Evolutionary conservation across 768 basidiomycete genomes (phyloP), one percentile per base, ranked within the genome.

Genomic region (Podaxis carcinomalis): DNA sequence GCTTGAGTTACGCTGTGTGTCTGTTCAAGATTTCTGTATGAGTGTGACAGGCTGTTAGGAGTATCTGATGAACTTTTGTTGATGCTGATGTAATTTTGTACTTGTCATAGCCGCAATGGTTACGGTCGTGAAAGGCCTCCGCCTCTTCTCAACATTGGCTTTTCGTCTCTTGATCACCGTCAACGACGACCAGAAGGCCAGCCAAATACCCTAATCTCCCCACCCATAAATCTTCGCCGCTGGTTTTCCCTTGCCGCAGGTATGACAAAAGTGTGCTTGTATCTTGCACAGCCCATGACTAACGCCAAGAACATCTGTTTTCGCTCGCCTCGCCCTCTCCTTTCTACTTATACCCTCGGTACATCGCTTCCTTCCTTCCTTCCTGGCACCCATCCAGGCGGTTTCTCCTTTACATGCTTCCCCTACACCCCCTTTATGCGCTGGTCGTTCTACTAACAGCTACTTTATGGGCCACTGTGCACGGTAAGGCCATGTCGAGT

Each of bases 361-460:
- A 57, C 51, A 14, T 53, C 59, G 42, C 27, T 56, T 44, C 39
- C 56, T 49, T 53, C 25, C 53, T 55, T 46, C 37, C 21, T 39
- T 35, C 57, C 62, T 35, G 53, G 52, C 56, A 53, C 57, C 49
- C 64, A 60, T 56, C 55, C 64, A 73, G 72, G 72, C 71, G 69
- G 73, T 67, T 64, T 63, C 57, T 68, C 63, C 69, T 68, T 59
- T 70, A 68, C 64, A 80, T 80, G 77, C 67, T 68, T 68, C 57
- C 69, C 64, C 68, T 68, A 61, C 66, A 60, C 63, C 67, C 68
- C 57, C 64, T 77, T 59, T 64, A 59, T 62, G 72, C 79, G 78
- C 79, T 82, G 77, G 79, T 76, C 76, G 79, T 80, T 67, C 66
- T 77, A 51, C 67, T 78, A 65, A 64, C 75, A 53, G 59, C 73